Evolutionary conservation across 2,329 filamentous ascomycete species (phyloP).

Genomic region (Aspergillus puulaauensis): DNA sequence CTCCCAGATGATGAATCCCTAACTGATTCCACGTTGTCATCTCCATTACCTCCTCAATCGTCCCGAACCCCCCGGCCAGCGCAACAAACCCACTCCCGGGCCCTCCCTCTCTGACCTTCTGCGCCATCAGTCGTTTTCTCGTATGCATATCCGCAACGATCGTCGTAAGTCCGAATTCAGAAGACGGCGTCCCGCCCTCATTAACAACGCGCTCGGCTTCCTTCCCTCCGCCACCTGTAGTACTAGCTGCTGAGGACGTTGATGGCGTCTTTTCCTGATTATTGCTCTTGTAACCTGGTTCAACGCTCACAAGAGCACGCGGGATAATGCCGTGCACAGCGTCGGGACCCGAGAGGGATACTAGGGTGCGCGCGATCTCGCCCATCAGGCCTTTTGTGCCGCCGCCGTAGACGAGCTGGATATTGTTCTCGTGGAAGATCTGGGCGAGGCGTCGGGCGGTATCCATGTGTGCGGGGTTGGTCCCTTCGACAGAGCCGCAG

Average conservation of each 20-base stretch:
- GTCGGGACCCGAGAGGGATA: constrained; percentile 74
- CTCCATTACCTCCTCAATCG: constrained; percentile 95
- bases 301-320: constrained; percentile 74
- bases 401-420: constrained; percentile 88
- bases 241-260: constrained; percentile 22
- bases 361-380: constrained; percentile 82
- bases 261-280: constrained; percentile 6
- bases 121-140: constrained; percentile 89
- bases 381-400: constrained; percentile 96
- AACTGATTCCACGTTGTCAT: constrained; percentile 93
- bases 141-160: constrained; percentile 96
- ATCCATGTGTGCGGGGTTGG: constrained; percentile 70
- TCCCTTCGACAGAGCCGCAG: constrained; percentile 79
- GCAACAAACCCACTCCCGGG: constrained; percentile 87
- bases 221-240: constrained; percentile 43
- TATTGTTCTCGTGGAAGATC: constrained; percentile 72
- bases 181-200: constrained; percentile 41
- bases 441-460: constrained; percentile 74
- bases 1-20: constrained; percentile 78
- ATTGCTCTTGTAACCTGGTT: constrained; percentile 44
- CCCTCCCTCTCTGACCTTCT: constrained; percentile 77
- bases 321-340: constrained; percentile 94
- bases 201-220: constrained; percentile 58
- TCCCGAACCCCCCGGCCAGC: constrained; percentile 86
- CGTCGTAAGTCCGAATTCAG: constrained; percentile 75